Evolutionary conservation across 768 basidiomycete genomes (phyloP).

Genomic region (Tylopilus felleus): DNA sequence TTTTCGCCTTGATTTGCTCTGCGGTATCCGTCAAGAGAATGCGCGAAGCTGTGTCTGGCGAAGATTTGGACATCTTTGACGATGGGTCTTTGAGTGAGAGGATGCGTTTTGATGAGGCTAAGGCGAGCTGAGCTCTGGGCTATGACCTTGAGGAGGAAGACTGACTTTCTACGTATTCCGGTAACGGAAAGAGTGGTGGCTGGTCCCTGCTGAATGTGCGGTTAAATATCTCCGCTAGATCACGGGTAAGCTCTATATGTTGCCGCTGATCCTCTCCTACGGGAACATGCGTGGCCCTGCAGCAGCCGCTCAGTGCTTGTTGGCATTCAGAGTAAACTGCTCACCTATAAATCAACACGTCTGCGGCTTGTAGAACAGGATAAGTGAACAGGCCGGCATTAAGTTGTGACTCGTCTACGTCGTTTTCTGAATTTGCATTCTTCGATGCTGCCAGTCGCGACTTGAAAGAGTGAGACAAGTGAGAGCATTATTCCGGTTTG

Average conservation of each 20-base stretch:
- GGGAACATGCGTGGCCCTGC: constrained; percentile 86
- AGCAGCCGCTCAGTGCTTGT: not conserved
- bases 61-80: constrained; percentile 95
- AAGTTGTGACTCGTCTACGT: constrained; percentile 77
- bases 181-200: constrained; percentile 62
- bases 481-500: not conserved
- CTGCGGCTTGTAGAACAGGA: constrained; percentile 91
- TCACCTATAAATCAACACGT: constrained; percentile 83
- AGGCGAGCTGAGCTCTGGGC: not conserved
- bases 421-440: constrained; percentile 70
- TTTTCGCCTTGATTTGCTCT: constrained; percentile 59
- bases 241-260: constrained; percentile 85
- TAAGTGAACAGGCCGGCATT: constrained; percentile 89
- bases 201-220: constrained; percentile 48
- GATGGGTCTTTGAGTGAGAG: constrained; percentile 83
- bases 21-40: constrained; percentile 81
- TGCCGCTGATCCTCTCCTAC: constrained; percentile 97
- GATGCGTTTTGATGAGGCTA: constrained; percentile 78
- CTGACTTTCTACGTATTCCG: constrained; percentile 72
- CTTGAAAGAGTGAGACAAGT: constrained; percentile 36
- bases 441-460: constrained; percentile 70
- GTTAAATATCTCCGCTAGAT: constrained; percentile 83
- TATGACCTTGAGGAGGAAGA: constrained; percentile 2
- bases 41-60: constrained; percentile 71
- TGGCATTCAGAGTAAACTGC: constrained; percentile 12